Evolutionary conservation across 2,329 filamentous ascomycete genomes (phyloP).

Genomic region (Fusarium sp.): DNA sequence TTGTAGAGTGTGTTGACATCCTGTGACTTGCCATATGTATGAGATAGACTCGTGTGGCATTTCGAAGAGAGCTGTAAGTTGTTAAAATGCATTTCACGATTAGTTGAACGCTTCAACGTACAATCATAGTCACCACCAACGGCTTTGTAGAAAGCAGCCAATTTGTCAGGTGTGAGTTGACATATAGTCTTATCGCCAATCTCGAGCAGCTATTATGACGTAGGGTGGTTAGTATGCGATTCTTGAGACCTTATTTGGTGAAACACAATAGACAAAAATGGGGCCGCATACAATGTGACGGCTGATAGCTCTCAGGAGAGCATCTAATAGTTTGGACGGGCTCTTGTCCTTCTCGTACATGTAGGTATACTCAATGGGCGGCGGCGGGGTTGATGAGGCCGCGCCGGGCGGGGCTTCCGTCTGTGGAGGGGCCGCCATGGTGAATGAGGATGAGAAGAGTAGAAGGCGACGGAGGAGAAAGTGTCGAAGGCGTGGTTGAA

Average conservation of each 20-base stretch:
- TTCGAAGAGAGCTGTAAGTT: conserved; percentile 77
- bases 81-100: conserved; percentile 14
- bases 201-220: conserved; percentile 63
- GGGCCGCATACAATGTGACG: conserved; percentile 75
- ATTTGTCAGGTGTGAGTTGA: conserved; percentile 75
- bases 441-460: conserved; percentile 11
- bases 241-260: background rate
- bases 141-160: conserved; percentile 82
- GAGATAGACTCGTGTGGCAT: conserved; percentile 83
- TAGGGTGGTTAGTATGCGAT: conserved; percentile 38
- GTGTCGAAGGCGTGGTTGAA: background rate
- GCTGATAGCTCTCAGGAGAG: conserved; percentile 78
- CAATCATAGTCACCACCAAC: conserved; percentile 84
- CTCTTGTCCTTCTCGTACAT: conserved; percentile 79
- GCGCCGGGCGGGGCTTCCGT: conserved; percentile 44
- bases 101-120: conserved; percentile 53
- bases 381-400: conserved; percentile 44
- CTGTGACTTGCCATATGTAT: conserved; percentile 92
- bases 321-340: conserved; percentile 76
- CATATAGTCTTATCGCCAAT: conserved; percentile 71
- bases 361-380: conserved; percentile 70
- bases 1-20: conserved; percentile 90
- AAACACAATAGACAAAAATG: conserved; percentile 1
- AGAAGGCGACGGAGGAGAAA: background rate
- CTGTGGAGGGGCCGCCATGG: conserved; percentile 49